Base-by-base conservation (phyloP, 2,329 filamentous ascomycete species). In the Fusarium nisikadoi region DNA sequence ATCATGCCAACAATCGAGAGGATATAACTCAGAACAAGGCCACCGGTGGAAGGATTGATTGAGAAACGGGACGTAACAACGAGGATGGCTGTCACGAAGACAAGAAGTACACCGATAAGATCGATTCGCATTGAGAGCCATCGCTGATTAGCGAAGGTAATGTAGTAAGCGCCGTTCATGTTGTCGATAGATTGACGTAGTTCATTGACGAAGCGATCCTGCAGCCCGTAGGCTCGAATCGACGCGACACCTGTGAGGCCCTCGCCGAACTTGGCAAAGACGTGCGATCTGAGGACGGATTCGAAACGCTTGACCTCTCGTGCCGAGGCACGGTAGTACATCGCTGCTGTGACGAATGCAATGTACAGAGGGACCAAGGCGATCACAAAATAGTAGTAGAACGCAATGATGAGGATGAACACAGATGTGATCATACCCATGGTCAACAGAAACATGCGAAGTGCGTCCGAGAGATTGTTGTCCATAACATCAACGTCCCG, bases 401-500 rank as follows among this genome's bases (percentile, higher is more conserved):
- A 98, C n/a, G 93, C 92, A 76, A 98, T 96, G 83, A 97, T 97
- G 73, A 98, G 87, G 45, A 91, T 90, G 79, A 98, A 97, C 39
- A 97, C 93, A 8, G 93, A 91, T 4, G 91, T 84, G 73, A 97
- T 94, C 88, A 92, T 94, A 42, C 89, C 91, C 75, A 97, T 83
- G 3, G 94, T 97, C 75, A 98, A 84, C 76, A 95, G 92, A 84
- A 95, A 98, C 91, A 98, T 97, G 72, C 95, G 90, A 82, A 98
- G 94, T 7, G 94, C 92, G 76, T 98, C 95, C 0, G 92, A 92
- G 46, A 98, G 84, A 64, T 91, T 94, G 80, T 97, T 97, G 83
- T 98, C 96, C 94, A 98, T 97, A 62, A 96, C 94, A 78, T 98
- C 94, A 43, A 98, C 93, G 78, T 99, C 96, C 75, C 95, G 92